Evolutionary conservation across 2,329 filamentous ascomycete genomes (phyloP), one percentile per base, ranked within the genome.

Genomic region (Torrubiella hemipterigena): DNA sequence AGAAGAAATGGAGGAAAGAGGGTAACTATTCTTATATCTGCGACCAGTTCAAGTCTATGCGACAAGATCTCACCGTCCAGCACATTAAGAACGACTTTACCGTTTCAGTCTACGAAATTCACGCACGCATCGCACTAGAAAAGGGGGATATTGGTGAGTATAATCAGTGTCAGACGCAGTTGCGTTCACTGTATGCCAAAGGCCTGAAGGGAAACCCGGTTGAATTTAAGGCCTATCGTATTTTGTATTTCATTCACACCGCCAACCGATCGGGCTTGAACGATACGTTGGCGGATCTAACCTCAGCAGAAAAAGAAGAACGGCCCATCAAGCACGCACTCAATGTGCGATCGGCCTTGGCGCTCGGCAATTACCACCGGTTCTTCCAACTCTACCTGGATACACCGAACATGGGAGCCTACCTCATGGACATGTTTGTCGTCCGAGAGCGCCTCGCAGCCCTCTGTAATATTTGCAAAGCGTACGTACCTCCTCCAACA

Each of bases 91-190:
- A 86, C 58, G 83, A 93, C 32, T 96, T 98, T 54, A 96, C 91
- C 17, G 87, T 96, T 41, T 81, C 73, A 40, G 91, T 95, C 29
- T 98, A 98, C 59, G 91, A 98, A 63, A 93, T 89, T 39, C 91
- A 98, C 61, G 91, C 89, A 41, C 80, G 91, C 38, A 96, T 98
- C 61, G 91, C 91, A 44, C 69, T 98, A 59, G 89, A 98, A 61
- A 95, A 93, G 72, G 86, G 83, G 62, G 91, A 98, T 68, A 75
- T 96, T 67, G 89, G 91, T 98, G 91, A 98, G 91, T 98, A 98
- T 91, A 98, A 98, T 67, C 91, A 98, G 72, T 98, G 91, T 61
- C 91, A 98, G 67, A 96, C 91, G 50, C 91, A 98, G 65, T 69
- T 98, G 53, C 84, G 85, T 58, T 85, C 81, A 43, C 67, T 98